Evolutionary conservation across 768 basidiomycete genomes (phyloP), one percentile per base, ranked within the genome.

Genomic region (Phylloporus arenicola): DNA sequence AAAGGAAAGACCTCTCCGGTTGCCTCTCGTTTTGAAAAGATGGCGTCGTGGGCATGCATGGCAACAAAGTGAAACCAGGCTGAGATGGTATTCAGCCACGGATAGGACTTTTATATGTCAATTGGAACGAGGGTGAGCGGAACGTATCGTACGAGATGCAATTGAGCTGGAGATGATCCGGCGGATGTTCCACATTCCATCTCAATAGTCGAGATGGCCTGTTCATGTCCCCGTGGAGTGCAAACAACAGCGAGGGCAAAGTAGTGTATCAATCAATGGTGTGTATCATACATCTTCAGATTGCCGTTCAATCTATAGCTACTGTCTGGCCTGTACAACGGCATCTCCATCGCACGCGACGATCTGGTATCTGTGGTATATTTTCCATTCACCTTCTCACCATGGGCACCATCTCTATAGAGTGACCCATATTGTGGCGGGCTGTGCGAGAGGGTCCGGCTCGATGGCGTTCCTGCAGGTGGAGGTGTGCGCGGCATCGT

Each of bases 1-100:
- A 37, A 39, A 24, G 9, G 35, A 2, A 29, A 30, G 3, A 65
- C 65, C 56, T 68, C 60, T 52, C 62, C 65, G 1, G 63, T 58
- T 1, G 47, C 61, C 17, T 11, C 39, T 42, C 64, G 56, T 22
- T 52, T 56, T 3, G 24, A 45, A 14, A 24, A 27, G 43, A 45
- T 3, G 42, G 27, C 17, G 3, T 12, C 2, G 19, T 11, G 30
- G 19, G 13, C 3, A 11, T 3, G 30, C 44, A 45, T 45, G 44
- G 13, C 12, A 20, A 24, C 14, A n/a, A 8, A 42, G 25, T 41
- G 39, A 35, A 33, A 50, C 25, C 31, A 29, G 17, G 25, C 44
- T 45, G 33, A 34, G 14, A 34, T n/a, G 20, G 44, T 45, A 22
- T 22, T 16, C 6, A 17, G 13, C 14, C 14, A 34, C 41, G 25